These are phyloP conservation scores for Trametes coccinea DNA, from an alignment of 768 basidiomycete genomes.

Conservation along the genomic window DNA sequence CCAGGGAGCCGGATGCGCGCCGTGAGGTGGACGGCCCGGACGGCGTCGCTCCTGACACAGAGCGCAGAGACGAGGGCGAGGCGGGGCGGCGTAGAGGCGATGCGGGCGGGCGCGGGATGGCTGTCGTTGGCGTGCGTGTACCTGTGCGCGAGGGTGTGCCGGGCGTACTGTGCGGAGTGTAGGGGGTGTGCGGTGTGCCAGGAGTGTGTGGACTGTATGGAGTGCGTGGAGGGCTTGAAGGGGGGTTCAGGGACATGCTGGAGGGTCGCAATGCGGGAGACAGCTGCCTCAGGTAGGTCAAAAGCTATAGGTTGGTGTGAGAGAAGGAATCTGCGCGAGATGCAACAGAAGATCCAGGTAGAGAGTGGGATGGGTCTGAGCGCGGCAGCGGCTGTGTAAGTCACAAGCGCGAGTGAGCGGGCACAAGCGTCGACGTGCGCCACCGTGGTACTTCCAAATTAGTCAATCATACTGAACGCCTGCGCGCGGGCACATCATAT, in stretches of 20 bases:
- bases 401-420: no score
- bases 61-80: conserved; percentile 34
- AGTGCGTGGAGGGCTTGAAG: conserved; percentile 17
- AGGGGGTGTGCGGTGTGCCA: conserved; percentile 9
- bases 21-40: neutral
- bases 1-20: neutral
- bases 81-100: conserved; percentile 47
- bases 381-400: no score
- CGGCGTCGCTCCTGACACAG: conserved; percentile 10
- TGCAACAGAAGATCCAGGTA: neutral
- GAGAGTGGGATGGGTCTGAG: no score
- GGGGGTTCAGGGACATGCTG: conserved; percentile 6
- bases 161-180: conserved; percentile 15
- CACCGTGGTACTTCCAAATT: no score
- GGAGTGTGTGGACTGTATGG: conserved; percentile 21
- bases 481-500: no score
- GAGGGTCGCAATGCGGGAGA: no score
- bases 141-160: conserved; percentile 5
- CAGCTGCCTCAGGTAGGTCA: no score
- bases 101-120: conserved; percentile 37
- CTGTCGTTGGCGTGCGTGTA: conserved; percentile 15
- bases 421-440: no score
- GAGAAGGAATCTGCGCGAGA: neutral
- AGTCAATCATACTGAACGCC: no score
- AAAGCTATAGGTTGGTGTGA: no score